Conservation (phyloP, 1,139 yeast species). For the Lodderomyces beijingensis region DNA sequence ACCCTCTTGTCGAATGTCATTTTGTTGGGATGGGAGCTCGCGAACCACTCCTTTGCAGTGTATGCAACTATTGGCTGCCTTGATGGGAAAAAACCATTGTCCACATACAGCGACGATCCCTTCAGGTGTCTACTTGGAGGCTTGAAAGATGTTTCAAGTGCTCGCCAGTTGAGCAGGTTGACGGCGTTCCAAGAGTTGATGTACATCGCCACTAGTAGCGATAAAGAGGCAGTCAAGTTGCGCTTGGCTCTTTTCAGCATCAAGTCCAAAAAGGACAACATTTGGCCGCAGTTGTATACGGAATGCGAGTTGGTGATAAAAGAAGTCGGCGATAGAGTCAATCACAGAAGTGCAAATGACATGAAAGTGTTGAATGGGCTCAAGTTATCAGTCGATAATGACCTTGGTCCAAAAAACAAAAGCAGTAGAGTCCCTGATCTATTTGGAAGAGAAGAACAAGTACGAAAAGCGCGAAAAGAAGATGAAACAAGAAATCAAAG, state of each 20-base stretch:
- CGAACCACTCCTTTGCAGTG: conserved; percentile 62
- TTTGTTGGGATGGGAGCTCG: conserved; percentile 53
- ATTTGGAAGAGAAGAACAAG: too few relatives aligned
- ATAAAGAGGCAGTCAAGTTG: conserved; percentile 38
- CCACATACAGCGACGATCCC: conserved; percentile 66
- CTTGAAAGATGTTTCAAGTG: conserved; percentile 42
- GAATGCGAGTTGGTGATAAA: conserved; percentile 57
- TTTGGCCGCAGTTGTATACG: conserved; percentile 57
- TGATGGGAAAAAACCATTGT: conserved; percentile 67
- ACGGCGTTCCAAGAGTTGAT: conserved; percentile 78
- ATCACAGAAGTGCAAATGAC: conserved; percentile 30
- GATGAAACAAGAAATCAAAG: not conserved
- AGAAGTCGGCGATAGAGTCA: conserved; percentile 40
- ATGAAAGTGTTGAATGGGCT: conserved; percentile 24
- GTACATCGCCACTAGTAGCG: conserved; percentile 48
- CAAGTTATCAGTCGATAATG: conserved; percentile 14
- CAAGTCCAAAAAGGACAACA: conserved; percentile 38
- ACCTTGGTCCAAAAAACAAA: conserved; percentile 8
- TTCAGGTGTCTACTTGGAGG: conserved; percentile 74
- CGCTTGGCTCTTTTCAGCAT: conserved; percentile 54
- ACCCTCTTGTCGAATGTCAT: conserved; percentile 37
- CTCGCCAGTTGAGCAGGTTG: conserved; percentile 53
- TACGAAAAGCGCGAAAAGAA: not conserved
- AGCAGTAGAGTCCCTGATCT: too few relatives aligned
- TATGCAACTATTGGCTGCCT: conserved; percentile 82